These are phyloP conservation scores for Irpex lacteus DNA, from an alignment of 1,284 basidiomycete species.

Conservation along the genomic window DNA sequence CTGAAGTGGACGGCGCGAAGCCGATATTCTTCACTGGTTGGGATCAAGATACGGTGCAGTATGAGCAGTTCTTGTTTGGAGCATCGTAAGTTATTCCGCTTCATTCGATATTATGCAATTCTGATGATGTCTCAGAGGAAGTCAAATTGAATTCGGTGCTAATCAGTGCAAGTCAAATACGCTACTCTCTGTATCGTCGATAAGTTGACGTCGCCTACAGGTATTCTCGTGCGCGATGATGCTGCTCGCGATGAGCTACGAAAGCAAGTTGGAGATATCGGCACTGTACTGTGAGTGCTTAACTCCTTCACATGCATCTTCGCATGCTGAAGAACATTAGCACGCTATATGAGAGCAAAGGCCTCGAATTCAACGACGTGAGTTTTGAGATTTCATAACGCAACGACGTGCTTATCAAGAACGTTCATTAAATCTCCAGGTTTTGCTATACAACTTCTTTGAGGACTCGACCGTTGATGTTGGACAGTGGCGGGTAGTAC, in stretches of 20 bases:
- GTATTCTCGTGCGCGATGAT: constrained; percentile 68
- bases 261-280: constrained; percentile 55
- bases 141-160: constrained; percentile 62
- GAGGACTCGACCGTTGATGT: constrained; percentile 52
- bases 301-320: background rate
- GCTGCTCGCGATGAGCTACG: constrained; percentile 46
- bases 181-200: background rate
- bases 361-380: constrained; percentile 72
- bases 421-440: constrained; percentile 34
- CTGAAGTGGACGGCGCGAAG: constrained; percentile 54
- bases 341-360: constrained; percentile 74
- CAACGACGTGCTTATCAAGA: no score
- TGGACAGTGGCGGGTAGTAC: constrained; percentile 58
- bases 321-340: constrained; percentile 30
- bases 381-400: constrained; percentile 13
- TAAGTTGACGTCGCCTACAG: constrained; percentile 28
- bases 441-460: constrained; percentile 71
- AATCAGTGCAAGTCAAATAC: constrained; percentile 50
- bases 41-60: constrained; percentile 49
- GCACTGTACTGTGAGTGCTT: constrained; percentile 55
- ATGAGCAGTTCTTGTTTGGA: constrained; percentile 58
- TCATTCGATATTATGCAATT: background rate
- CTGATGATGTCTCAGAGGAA: constrained; percentile 33
- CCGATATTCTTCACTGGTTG: constrained; percentile 60
- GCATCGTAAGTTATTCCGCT: constrained; percentile 32